These are phyloP conservation scores for Gonapodya sp. DNA, from an alignment of 192 early-diverging fungal species.

Conservation along the genomic window DNA sequence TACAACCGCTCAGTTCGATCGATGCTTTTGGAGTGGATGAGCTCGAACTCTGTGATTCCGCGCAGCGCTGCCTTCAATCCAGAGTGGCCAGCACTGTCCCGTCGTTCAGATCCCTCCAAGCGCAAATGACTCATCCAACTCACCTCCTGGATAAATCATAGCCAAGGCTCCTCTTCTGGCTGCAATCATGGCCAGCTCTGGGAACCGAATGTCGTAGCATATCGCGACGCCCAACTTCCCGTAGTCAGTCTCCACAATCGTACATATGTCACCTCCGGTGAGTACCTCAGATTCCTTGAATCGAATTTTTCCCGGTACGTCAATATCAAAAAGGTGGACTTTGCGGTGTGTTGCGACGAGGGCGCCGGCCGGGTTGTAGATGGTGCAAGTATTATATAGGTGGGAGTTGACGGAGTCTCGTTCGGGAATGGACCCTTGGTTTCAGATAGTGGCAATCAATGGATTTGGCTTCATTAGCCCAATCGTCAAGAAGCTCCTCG, in stretches of 20 bases:
- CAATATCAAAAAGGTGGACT: constrained; percentile 93
- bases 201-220: constrained; percentile 96
- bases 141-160: constrained; percentile 86
- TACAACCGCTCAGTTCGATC: background rate
- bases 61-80: too few species aligned
- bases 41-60: too few species aligned
- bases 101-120: too few species aligned
- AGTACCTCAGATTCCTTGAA: constrained; percentile 85
- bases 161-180: constrained; percentile 74
- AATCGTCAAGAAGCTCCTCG: background rate
- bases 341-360: constrained; percentile 59
- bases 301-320: constrained; percentile 82
- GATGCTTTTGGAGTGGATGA: background rate
- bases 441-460: background rate
- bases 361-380: constrained; percentile 56
- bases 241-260: constrained; percentile 66
- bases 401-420: constrained; percentile 19
- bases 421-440: constrained; percentile 79
- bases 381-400: constrained; percentile 75
- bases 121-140: background rate
- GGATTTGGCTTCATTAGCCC: too few species aligned
- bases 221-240: constrained; percentile 88
- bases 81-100: too few species aligned
- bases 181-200: constrained; percentile 91
- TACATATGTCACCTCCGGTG: constrained; percentile 61